Percentiles rank a stretch among this genome's conserved stretches.
Evolutionary conservation across 106 monocot genomes (phyloP).

Genomic region (Alisma plantagoaquatica): DNA sequence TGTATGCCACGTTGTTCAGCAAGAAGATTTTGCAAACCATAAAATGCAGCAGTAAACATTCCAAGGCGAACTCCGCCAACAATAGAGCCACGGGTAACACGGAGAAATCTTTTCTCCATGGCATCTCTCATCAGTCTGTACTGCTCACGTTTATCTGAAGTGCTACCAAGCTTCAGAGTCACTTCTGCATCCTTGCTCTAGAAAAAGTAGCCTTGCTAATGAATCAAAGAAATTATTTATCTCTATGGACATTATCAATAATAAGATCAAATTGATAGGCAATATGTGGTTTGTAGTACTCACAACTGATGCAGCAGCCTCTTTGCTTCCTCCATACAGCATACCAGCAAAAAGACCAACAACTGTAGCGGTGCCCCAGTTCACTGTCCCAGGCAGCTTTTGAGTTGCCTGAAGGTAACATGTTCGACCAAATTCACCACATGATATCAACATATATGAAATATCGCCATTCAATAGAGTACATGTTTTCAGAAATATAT

Average conservation of each 20-base stretch:
- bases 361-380: constrained; percentile 78
- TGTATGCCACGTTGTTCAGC: constrained; percentile 72
- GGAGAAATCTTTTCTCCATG: constrained; percentile 92
- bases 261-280: too few species aligned
- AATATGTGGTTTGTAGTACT: too few species aligned
- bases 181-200: constrained; percentile 99
- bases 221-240: too few species aligned
- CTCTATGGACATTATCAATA: too few species aligned
- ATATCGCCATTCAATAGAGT: too few species aligned
- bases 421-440: too few species aligned
- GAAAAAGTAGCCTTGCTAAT: too few species aligned
- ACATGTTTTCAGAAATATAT: too few species aligned
- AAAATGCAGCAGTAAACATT: constrained; percentile 83
- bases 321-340: constrained; percentile 93
- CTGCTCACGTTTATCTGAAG: constrained; percentile 85
- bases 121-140: constrained; percentile 98
- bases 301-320: constrained; percentile 86
- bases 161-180: constrained; percentile 93
- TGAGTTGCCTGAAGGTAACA: constrained; percentile 16
- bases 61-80: constrained; percentile 91
- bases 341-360: constrained; percentile 79
- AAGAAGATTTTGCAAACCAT: constrained; percentile 73
- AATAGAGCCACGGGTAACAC: constrained; percentile 74
- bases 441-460: too few species aligned
- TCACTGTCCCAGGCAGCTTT: constrained; percentile 38